These are phyloP conservation scores for Leccinum ochraceum DNA, from an alignment of 768 basidiomycete genomes.

Conservation along the genomic window DNA sequence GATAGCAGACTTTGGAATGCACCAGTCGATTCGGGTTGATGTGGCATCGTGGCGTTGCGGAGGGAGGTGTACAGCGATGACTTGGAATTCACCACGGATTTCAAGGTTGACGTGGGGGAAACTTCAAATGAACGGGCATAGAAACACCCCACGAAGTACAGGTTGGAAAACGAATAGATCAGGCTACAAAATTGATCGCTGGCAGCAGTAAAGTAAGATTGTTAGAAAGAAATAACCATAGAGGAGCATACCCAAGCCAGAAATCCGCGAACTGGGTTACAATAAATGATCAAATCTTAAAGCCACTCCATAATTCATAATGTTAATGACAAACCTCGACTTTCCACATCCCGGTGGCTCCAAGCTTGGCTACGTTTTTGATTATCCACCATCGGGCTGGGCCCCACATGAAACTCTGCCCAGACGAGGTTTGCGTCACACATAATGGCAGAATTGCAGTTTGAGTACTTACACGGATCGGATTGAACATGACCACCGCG, in stretches of 20 bases:
- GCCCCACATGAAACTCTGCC: constrained; percentile 42
- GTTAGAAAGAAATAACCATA: background rate
- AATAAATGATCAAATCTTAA: constrained; percentile 8
- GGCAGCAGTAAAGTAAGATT: constrained; percentile 3
- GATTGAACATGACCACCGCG: constrained; percentile 64
- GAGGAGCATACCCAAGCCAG: constrained; percentile 74
- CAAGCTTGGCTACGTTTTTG: constrained; percentile 56
- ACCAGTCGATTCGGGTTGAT: background rate
- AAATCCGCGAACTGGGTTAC: constrained; percentile 70
- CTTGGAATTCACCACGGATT: background rate
- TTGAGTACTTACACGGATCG: constrained; percentile 53
- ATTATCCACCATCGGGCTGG: constrained; percentile 76
- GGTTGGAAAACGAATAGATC: constrained; percentile 65
- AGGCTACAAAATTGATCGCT: constrained; percentile 85
- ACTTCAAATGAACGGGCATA: constrained; percentile 42
- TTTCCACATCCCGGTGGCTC: constrained; percentile 66
- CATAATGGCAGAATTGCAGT: no score
- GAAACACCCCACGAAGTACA: constrained; percentile 73
- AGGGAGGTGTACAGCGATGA: background rate
- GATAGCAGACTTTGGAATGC: background rate
- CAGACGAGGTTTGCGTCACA: constrained; percentile 29
- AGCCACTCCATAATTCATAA: background rate
- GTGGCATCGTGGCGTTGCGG: background rate
- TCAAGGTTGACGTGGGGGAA: background rate
- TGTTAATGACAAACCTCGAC: constrained; percentile 60